Evolutionary conservation across 257 asterid genomes (phyloP).

Genomic region (Craterostigma plantagineum): DNA sequence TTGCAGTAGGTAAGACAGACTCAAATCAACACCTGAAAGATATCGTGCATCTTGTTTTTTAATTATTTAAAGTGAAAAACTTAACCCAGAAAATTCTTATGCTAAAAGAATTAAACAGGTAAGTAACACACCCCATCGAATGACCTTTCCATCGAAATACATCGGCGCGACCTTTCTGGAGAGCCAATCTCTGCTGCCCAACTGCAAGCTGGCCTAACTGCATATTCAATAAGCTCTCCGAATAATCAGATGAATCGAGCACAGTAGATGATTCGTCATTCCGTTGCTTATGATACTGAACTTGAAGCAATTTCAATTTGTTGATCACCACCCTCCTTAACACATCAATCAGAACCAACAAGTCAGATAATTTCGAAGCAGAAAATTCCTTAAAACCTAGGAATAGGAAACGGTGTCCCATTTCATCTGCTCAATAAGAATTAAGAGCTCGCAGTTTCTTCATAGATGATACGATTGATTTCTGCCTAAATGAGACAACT

Average conservation of each 20-base stretch:
- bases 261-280: constrained; percentile 14
- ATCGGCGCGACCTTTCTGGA: constrained; percentile 28
- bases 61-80: too few relatives aligned
- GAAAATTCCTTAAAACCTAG: neutral
- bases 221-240: constrained; percentile 24
- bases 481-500: neutral
- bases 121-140: constrained; percentile 39
- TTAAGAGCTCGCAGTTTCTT: too few relatives aligned
- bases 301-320: constrained; percentile 59
- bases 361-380: neutral
- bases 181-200: constrained; percentile 35
- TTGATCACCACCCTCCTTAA: constrained; percentile 44
- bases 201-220: constrained; percentile 58
- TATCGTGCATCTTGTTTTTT: too few relatives aligned
- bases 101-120: constrained; percentile 5
- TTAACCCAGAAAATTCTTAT: too few relatives aligned
- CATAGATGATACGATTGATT: too few relatives aligned
- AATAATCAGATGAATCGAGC: constrained; percentile 17
- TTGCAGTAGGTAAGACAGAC: too few relatives aligned
- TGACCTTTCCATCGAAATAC: constrained; percentile 77
- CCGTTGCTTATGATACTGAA: constrained; percentile 33
- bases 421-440: too few relatives aligned
- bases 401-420: too few relatives aligned
- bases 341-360: neutral
- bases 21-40: neutral